A percentile compares a stretch with the other conserved stretches of the same genome.
Evolutionary conservation across 2,329 filamentous ascomycete species (phyloP).

Genomic region (Chaetomium globosum): DNA sequence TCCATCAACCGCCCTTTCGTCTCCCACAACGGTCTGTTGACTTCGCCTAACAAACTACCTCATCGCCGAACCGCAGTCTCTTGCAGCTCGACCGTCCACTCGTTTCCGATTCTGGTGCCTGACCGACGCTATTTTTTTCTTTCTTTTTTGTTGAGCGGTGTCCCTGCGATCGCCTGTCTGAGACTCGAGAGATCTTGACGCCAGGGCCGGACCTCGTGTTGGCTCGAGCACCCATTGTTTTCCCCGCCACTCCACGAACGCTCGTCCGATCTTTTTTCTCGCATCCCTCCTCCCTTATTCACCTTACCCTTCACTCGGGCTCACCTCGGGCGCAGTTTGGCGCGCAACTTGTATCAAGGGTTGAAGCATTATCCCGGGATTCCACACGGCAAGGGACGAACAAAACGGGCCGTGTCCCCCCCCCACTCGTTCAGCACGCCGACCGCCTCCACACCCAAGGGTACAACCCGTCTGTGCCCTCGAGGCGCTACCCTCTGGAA

Average conservation of each 20-base stretch:
- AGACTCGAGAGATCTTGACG: conserved; percentile 21
- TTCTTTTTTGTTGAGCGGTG: background rate
- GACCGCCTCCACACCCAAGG: conserved; percentile 2
- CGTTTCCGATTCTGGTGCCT: conserved; percentile 22
- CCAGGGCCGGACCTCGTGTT: conserved; percentile 26
- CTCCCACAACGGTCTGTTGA: conserved; percentile 1
- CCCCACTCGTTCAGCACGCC: conserved; percentile 11
- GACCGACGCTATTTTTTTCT: background rate
- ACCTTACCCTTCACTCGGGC: conserved; percentile 21
- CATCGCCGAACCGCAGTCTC: conserved; percentile 1
- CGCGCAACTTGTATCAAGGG: background rate
- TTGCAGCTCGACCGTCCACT: conserved; percentile 24
- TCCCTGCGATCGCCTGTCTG: conserved; percentile 19
- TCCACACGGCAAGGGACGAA: background rate
- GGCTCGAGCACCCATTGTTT: conserved; percentile 27
- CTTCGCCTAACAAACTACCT: background rate
- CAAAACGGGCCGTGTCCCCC: conserved; percentile 2
- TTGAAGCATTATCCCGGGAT: background rate
- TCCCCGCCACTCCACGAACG: conserved; percentile 16
- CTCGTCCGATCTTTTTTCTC: conserved; percentile 13
- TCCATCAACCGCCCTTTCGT: conserved; percentile 1
- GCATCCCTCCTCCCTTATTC: background rate
- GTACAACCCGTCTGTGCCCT: conserved; percentile 1
- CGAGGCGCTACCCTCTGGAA: background rate
- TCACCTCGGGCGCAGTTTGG: conserved; percentile 7